Evolutionary conservation across 2,329 filamentous ascomycete genomes (phyloP).

Genomic region (Scedosporium dehoogii): DNA sequence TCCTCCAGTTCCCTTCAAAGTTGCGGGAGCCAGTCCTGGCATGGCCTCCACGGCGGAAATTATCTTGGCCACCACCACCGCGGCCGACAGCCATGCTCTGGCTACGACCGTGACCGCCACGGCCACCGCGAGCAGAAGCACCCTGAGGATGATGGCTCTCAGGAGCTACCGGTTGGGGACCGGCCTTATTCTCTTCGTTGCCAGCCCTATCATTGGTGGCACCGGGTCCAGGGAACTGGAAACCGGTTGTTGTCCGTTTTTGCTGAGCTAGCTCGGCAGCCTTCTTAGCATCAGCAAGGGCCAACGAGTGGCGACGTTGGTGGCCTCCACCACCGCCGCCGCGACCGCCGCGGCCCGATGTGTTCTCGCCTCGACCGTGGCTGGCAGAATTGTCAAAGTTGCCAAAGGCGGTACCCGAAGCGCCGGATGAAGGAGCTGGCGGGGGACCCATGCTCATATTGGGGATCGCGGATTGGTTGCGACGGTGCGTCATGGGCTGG

Average conservation of each 20-base stretch:
- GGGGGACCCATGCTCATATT: conserved; percentile 84
- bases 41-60: conserved; percentile 59
- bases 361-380: conserved; percentile 54
- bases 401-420: conserved; percentile 68
- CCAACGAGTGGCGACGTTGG: conserved; percentile 87
- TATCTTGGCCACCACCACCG: conserved; percentile 44
- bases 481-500: conserved; percentile 79
- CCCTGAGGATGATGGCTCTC: conserved; percentile 24
- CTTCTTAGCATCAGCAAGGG: conserved; percentile 92
- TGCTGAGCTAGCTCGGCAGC: conserved; percentile 94
- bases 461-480: conserved; percentile 94
- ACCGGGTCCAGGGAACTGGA: conserved; percentile 81
- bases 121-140: conserved; percentile 36
- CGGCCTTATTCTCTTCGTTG: conserved; percentile 34
- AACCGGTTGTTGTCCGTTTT: conserved; percentile 86
- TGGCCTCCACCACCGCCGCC: conserved; percentile 68
- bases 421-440: conserved; percentile 84
- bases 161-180: conserved; percentile 22
- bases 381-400: conserved; percentile 59
- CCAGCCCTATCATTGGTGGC: conserved; percentile 52
- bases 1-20: conserved; percentile 97
- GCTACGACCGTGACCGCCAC: conserved; percentile 61
- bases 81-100: conserved; percentile 83
- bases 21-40: conserved; percentile 78
- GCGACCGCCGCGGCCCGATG: conserved; percentile 57